Evolutionary conservation across 331 rosid genomes (phyloP).

Genomic region (Rhamnella rubrinervis): DNA sequence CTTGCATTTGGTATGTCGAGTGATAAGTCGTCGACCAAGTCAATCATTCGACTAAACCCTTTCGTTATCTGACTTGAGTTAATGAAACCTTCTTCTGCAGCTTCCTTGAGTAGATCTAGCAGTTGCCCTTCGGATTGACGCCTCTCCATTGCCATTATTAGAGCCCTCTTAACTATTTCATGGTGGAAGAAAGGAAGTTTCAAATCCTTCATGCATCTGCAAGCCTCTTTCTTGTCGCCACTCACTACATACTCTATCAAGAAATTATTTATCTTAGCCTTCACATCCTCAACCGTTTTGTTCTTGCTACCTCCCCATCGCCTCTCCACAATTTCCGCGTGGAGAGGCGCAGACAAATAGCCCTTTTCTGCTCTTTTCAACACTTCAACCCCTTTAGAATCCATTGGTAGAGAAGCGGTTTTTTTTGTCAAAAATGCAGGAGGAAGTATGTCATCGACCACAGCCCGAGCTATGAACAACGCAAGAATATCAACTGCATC

Average conservation of each 20-base stretch:
- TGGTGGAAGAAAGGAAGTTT: constrained; percentile 73
- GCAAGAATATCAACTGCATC: constrained; percentile 69
- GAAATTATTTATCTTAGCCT: constrained; percentile 52
- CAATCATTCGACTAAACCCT: constrained; percentile 62
- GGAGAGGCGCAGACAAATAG: constrained; percentile 64
- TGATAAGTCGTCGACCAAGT: constrained; percentile 62
- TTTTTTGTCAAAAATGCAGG: constrained; percentile 68
- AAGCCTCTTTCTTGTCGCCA: constrained; percentile 70
- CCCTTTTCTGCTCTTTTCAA: constrained; percentile 62
- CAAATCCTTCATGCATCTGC: constrained; percentile 65
- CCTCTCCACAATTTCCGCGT: constrained; percentile 60
- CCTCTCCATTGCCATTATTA: constrained; percentile 76
- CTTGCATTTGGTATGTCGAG: constrained; percentile 70
- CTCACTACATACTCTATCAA: constrained; percentile 63
- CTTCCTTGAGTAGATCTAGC: constrained; percentile 56
- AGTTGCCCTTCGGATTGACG: constrained; percentile 55
- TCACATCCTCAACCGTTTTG: constrained; percentile 65
- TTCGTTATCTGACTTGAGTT: constrained; percentile 68
- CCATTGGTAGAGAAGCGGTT: constrained; percentile 29
- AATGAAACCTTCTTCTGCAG: constrained; percentile 63
- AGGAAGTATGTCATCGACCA: constrained; percentile 79
- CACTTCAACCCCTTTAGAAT: constrained; percentile 60
- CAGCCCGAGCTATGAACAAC: constrained; percentile 68
- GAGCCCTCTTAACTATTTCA: constrained; percentile 64
- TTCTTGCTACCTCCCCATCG: constrained; percentile 72